Conservation (phyloP, 345 rosid genomes). For the Citrus unshiu region DNA sequence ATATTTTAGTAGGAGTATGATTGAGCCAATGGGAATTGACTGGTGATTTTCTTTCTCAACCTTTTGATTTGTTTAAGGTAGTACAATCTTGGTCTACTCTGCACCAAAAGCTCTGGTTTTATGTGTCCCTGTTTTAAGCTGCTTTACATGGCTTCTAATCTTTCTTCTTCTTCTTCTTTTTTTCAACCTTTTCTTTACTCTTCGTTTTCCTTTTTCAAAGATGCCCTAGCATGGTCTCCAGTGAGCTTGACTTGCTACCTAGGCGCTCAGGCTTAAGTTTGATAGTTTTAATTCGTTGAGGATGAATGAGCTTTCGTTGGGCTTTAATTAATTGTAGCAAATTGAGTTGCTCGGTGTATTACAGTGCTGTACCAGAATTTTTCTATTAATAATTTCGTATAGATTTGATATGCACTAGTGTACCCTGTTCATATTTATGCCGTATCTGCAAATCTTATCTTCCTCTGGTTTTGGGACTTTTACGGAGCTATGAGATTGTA, state of each 20-base stretch:
- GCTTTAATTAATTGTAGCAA: not conserved
- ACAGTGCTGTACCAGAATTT: not conserved
- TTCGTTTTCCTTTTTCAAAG: too few relatives aligned
- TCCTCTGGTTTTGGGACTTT: not conserved
- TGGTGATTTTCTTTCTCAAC: not conserved
- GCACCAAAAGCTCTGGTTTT: too few relatives aligned
- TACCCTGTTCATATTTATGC: not conserved
- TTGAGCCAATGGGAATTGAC: not conserved
- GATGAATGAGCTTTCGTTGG: not conserved
- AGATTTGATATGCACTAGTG: not conserved
- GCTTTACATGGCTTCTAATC: too few relatives aligned
- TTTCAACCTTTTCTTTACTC: too few relatives aligned
- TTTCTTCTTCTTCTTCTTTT: too few relatives aligned
- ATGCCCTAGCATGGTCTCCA: not conserved
- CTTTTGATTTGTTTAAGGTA: not conserved
- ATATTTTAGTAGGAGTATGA: not conserved
- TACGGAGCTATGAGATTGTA: not conserved
- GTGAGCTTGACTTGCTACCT: not conserved
- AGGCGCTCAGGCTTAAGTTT: not conserved
- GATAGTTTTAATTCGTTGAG: not conserved
- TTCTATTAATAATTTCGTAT: not conserved
- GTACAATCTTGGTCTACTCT: too few relatives aligned
- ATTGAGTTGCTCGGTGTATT: not conserved
- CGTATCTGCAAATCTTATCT: not conserved
- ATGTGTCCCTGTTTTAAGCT: too few relatives aligned